phyloP scores from a whole-genome alignment of 345 rosid genomes.

The Eutrema heterophyllum region DNA sequence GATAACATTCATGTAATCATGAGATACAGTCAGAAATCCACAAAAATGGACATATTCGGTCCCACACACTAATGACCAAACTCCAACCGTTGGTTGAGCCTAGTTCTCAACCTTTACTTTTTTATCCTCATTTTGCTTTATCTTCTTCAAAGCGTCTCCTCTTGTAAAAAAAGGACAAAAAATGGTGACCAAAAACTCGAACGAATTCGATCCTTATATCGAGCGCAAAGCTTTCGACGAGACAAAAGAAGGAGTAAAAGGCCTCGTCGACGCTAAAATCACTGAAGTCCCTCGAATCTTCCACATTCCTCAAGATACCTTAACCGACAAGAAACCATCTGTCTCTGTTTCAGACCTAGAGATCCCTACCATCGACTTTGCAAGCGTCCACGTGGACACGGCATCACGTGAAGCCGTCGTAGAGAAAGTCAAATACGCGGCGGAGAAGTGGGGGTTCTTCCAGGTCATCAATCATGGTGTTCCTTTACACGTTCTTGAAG shows the following conservation, averaged over 20 bases:
- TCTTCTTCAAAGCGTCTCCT: background rate
- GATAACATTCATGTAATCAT: background rate
- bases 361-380: constrained; percentile 39
- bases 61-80: background rate
- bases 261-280: constrained; percentile 30
- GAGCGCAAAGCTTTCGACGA: constrained; percentile 23
- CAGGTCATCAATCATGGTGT: constrained; percentile 49
- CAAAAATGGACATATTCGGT: background rate
- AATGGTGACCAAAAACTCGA: background rate
- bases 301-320: background rate
- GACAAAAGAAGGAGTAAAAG: constrained; percentile 33
- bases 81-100: background rate
- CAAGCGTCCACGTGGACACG: constrained; percentile 12
- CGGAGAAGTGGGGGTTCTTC: constrained; percentile 37
- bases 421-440: constrained; percentile 23
- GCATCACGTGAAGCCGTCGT: constrained; percentile 14
- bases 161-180: background rate
- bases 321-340: background rate
- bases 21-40: background rate
- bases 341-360: background rate
- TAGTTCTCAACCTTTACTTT: background rate
- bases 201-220: background rate
- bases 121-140: background rate
- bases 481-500: constrained; percentile 26
- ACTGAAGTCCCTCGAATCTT: constrained; percentile 31